Conservation (phyloP, 2,329 filamentous ascomycete genomes). For the Botrytis sinoallii region DNA sequence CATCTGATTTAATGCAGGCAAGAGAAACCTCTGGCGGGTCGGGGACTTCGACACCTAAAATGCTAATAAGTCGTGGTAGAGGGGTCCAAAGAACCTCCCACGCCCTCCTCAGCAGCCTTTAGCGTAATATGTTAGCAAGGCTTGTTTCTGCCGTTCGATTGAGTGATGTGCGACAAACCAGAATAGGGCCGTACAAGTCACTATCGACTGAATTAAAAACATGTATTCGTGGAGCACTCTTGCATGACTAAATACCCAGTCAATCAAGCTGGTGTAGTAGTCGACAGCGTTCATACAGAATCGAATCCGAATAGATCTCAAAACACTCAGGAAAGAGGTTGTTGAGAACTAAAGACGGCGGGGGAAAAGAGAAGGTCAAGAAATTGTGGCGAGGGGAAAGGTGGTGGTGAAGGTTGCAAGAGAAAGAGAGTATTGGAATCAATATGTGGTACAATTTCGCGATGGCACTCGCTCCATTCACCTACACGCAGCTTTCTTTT, state of each 20-base stretch:
- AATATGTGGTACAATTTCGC: constrained; percentile 5
- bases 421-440: not conserved
- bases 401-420: not conserved
- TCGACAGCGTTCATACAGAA: constrained; percentile 38
- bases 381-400: not conserved
- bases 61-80: constrained; percentile 83
- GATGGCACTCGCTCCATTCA: not conserved
- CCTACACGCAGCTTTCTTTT: constrained; percentile 1
- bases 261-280: constrained; percentile 35
- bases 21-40: constrained; percentile 85
- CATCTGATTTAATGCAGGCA: constrained; percentile 81
- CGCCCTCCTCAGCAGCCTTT: constrained; percentile 78
- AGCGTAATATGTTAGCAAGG: constrained; percentile 23
- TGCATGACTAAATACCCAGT: constrained; percentile 38
- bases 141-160: not conserved
- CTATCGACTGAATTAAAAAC: constrained; percentile 37
- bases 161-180: constrained; percentile 29
- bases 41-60: constrained; percentile 91
- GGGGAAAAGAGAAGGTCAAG: too few species aligned
- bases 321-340: constrained; percentile 19
- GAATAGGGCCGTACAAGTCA: constrained; percentile 36
- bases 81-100: constrained; percentile 88
- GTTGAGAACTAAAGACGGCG: constrained; percentile 6
- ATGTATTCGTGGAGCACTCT: constrained; percentile 33
- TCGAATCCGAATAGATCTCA: constrained; percentile 19